Base-by-base conservation (phyloP, 2,329 filamentous ascomycete species). In the Chrysosphaeria jannelii region DNA sequence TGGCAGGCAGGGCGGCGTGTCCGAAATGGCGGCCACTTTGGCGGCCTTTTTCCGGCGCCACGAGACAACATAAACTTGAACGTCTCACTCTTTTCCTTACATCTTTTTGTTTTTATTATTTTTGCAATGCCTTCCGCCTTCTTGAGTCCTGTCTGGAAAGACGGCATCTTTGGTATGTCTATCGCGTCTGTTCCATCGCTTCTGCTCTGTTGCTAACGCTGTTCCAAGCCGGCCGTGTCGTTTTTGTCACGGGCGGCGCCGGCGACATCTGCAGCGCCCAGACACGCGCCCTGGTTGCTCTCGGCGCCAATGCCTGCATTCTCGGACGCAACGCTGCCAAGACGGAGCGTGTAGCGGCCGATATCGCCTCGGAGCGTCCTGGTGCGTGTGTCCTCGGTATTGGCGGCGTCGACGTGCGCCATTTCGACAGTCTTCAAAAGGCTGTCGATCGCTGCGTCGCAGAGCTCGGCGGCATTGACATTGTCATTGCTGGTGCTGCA, bases 251-350 rank as follows among this genome's bases (percentile, higher is more conserved):
- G 4, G 85, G 85, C 28, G 85, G 85, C 24, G 78, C 78, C 5
- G 81, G 85, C 26, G 69, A 71, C 13, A 93, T 97, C 38, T 91
- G 85, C 50, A 85, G 71, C 35, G 78, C 74, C 26, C 85, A 93
- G 49, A 85, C 89, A 15, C 62, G 78, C 32, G 85, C 85, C 4
- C 52, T 97, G 28, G 78, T 97, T 13, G 60, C 79, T 30, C 63
- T 97, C 6, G 85, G 85, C 25, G 81, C 78, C 21, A 69, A 93
- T 36, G 85, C 85, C 23, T 89, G 74, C 45, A 93, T 97, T 38
- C 60, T 93, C 27, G 85, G 85, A 19, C 69, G 85, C 34, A 90
- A 75, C 41, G 59, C 68, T 21, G 64, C 75, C 34, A 91, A 91
- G 53, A 93, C 81, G 0, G 70, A 85, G 41, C 45, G 47, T 2